Evolutionary conservation across 306 rosid genomes (phyloP), one percentile per base, ranked within the genome.

Genomic region (Dalbergia cochinchinensis): DNA sequence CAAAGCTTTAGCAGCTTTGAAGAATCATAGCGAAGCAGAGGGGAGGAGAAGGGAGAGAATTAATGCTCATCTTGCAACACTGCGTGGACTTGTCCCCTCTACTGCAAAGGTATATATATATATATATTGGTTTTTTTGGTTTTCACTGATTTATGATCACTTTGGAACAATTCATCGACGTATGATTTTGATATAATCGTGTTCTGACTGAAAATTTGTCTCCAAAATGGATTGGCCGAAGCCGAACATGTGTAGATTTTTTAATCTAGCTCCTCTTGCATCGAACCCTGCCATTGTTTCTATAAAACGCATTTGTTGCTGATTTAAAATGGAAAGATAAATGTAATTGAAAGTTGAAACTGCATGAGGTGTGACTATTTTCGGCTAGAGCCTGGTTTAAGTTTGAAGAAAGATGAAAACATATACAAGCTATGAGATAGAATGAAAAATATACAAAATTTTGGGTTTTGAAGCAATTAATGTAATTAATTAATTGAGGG

Each of bases 11-110:
- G 91, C 80, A 13, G 92, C 94, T 72, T 63, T 89, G 89, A 92
- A 88, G 86, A 92, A 81, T 65, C 97, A 90, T 67, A 83, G 97
- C 59, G 94, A 92, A 37, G 97, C 97, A 9, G 97, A 88, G 87
- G 84, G 90, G 80, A 84, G 92, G 85, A 82, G 97, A 64, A 83
- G 97, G 73, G 89, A 88, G 83, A 87, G 94, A 82, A 90, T 92
- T 65, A 92, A 90, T 83, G 80, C 85, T 19, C 94, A 88, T 85
- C 94, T 92, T 37, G 64, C 85, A 15, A 87, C 90, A 5, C 90
- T 92, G 58, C 97, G 97, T 45, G 81, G 83, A 33, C 88, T 92
- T 44, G 89, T 92, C 22, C 87, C 94, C 71, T 54, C 82, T 87
- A 83, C 80, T 34, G 82, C 73, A 15, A 91, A 89, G 94, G 91